Evolutionary conservation across 202 grass and related monocot species (phyloP), one percentile per base, ranked within the genome.

Genomic region (Schoenoplectus triqueter): DNA sequence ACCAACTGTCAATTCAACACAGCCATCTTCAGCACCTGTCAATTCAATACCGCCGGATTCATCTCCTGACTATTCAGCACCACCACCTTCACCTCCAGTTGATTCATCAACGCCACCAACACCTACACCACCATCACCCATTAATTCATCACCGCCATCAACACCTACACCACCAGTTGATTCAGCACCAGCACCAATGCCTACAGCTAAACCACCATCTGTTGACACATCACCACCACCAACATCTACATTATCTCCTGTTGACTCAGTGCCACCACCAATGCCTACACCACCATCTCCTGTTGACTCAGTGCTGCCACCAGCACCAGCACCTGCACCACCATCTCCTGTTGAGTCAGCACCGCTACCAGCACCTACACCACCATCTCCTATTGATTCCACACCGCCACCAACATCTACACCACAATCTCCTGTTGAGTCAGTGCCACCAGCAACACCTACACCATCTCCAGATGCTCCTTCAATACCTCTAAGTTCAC

Each of bases 321-420:
- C 10, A 1, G 11, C 22, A 1, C 45, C 8, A 67, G 39, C 80
- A 66, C 45, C 57, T 4, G 0, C 1, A 10, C 77, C 31, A 1
- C 3, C 17, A 3, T 17, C 11, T 87, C 86, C 76, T 64, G 82
- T n/a, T 71, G 66, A 78, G 65, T 84, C 85, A 74, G 68, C 65
- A 71, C 57, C 6, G 2, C 64, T 63, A 47, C 65, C 31, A 80
- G 81, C 55, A 56, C 71, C 50, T 18, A 10, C 79, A 69, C 60
- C 65, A 52, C 80, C 18, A 67, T 66, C 77, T 85, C 82, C 71
- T 84, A 10, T 50, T 8, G 2, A 73, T 51, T 68, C 65, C 41
- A 49, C 90, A 65, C 64, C 80, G 64, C 21, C 85, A 74, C 75
- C 82, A 86, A 22, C 85, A 87, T 77, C 90, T 85, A 47, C 65